Conservation (phyloP, 306 rosid species). For the Glycyrrhiza uralensis region DNA sequence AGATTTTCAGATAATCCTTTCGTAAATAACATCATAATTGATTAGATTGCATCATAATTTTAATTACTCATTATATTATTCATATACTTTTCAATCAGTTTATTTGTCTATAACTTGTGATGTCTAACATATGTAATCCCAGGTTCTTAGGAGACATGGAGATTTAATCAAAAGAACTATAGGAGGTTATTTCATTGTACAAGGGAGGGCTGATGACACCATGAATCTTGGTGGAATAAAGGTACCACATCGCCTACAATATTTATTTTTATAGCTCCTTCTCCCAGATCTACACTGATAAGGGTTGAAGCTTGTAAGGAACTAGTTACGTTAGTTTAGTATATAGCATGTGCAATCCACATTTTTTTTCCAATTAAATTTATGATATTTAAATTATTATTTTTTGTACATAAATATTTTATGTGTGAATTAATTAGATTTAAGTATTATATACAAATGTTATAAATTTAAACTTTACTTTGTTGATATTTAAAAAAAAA, state of each 20-base stretch:
- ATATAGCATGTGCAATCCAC: too few relatives aligned
- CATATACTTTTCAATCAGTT: background rate
- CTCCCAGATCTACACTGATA: background rate
- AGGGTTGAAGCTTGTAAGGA: background rate
- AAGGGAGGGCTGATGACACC: slow-evolving; percentile 93
- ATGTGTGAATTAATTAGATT: too few relatives aligned
- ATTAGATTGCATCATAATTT: background rate
- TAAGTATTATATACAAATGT: too few relatives aligned
- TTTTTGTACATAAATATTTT: too few relatives aligned
- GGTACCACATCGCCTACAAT: slow-evolving; percentile 40
- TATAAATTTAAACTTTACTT: too few relatives aligned
- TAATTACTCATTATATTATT: background rate
- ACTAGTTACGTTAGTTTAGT: too few relatives aligned
- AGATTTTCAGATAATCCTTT: background rate
- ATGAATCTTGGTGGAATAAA: slow-evolving; percentile 96
- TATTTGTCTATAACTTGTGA: background rate
- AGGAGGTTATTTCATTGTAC: slow-evolving; percentile 65
- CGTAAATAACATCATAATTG: background rate
- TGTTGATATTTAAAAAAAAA: too few relatives aligned
- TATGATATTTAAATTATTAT: too few relatives aligned
- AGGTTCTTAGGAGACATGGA: slow-evolving; percentile 85
- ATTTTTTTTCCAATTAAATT: too few relatives aligned
- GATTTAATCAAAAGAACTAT: slow-evolving; percentile 67
- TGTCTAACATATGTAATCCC: slow-evolving; percentile 17
- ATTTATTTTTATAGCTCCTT: background rate